A percentile compares a stretch with the other conserved stretches of the same genome.
phyloP scores from a whole-genome alignment of 345 rosid species.

The Erysimum cheiranthoides region DNA sequence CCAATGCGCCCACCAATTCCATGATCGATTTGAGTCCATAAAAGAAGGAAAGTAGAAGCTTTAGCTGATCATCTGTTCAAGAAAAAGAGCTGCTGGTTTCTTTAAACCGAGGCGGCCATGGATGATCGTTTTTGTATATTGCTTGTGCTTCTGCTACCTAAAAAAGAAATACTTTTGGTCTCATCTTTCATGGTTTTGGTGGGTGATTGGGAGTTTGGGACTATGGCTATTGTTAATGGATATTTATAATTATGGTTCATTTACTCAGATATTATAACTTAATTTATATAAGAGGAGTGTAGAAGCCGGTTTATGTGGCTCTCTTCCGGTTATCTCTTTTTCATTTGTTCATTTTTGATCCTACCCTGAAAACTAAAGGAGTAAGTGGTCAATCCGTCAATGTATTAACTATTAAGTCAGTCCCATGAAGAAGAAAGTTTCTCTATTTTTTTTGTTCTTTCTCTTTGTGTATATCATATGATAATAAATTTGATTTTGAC shows the following conservation, averaged over 20 bases:
- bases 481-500: neutral
- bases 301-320: slow-evolving; percentile 45
- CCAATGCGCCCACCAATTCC: slow-evolving; percentile 18
- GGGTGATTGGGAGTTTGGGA: slow-evolving; percentile 11
- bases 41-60: slow-evolving; percentile 40
- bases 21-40: slow-evolving; percentile 37
- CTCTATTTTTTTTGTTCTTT: neutral
- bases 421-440: slow-evolving; percentile 9
- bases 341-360: slow-evolving; percentile 15
- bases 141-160: slow-evolving; percentile 44
- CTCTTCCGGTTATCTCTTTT: slow-evolving; percentile 34
- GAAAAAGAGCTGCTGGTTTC: slow-evolving; percentile 45
- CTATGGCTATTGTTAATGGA: slow-evolving; percentile 20
- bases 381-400: slow-evolving; percentile 21
- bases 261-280: slow-evolving; percentile 22
- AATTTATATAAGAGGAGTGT: slow-evolving; percentile 31
- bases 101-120: slow-evolving; percentile 44
- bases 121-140: slow-evolving; percentile 47
- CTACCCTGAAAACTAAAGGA: slow-evolving; percentile 14
- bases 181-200: slow-evolving; percentile 43
- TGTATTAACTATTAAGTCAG: slow-evolving; percentile 7
- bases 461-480: neutral
- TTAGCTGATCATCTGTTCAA: slow-evolving; percentile 43
- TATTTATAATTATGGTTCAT: slow-evolving; percentile 28
- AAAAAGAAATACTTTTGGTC: slow-evolving; percentile 14